Evolutionary conservation across 768 basidiomycete genomes (phyloP).

Genomic region (Psilocybe cubensis): DNA sequence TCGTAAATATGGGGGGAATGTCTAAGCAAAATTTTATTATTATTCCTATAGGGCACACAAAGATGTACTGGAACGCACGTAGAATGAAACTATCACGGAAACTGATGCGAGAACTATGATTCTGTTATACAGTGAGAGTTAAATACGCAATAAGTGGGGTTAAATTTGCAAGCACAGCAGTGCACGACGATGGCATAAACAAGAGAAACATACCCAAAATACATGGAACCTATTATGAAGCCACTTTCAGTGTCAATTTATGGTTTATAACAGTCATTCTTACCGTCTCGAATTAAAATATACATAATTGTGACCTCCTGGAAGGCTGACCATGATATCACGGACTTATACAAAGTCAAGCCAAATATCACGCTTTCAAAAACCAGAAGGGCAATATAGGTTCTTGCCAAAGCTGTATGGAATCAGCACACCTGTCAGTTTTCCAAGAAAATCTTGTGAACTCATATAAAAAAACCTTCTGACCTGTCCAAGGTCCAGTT

Average conservation of each 20-base stretch:
- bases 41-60: background rate
- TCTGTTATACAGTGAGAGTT: background rate
- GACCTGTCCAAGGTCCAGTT: no score
- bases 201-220: constrained; percentile 2
- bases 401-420: constrained; percentile 11
- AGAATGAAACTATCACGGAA: background rate
- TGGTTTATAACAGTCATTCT: background rate
- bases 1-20: background rate
- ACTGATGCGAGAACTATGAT: constrained; percentile 4
- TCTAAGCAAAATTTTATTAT: background rate
- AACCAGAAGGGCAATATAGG: constrained; percentile 20
- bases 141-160: background rate
- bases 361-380: constrained; percentile 24
- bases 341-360: constrained; percentile 22
- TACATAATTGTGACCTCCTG: background rate
- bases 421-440: no score
- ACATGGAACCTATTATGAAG: background rate
- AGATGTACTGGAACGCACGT: background rate
- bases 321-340: background rate
- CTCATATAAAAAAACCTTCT: no score
- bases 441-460: no score
- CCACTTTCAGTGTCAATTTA: background rate
- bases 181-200: background rate
- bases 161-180: background rate
- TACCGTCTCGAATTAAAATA: constrained; percentile 6